Percentiles rank a stretch among this genome's conserved stretches.
Conservation (phyloP, 2,329 filamentous ascomycete species). For the Plenodomus tracheiphilus region DNA sequence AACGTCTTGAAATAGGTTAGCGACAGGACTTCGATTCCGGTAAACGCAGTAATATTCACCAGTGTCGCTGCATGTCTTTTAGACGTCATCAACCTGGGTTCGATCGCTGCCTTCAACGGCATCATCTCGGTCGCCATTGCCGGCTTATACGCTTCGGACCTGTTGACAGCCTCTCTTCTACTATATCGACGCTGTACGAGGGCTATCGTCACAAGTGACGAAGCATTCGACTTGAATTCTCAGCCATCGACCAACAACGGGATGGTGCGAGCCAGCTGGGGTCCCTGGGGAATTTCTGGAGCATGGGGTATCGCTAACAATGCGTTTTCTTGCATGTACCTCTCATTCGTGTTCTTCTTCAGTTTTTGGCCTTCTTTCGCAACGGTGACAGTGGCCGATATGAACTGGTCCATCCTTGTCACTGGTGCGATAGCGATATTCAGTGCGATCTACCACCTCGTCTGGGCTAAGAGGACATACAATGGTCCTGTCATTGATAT, state of each 20-base stretch:
- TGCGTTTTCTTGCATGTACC: conserved; percentile 24
- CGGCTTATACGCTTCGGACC: conserved; percentile 31
- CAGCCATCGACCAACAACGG: conserved; percentile 5
- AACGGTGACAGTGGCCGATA: conserved; percentile 18
- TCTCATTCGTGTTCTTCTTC: conserved; percentile 33
- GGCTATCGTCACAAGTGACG: conserved; percentile 14
- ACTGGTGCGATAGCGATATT: conserved; percentile 19
- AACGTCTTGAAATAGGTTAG: conserved; percentile 20
- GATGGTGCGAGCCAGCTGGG: conserved; percentile 21
- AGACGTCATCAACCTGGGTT: conserved; percentile 54
- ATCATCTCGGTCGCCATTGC: conserved; percentile 34
- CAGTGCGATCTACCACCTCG: conserved; percentile 26
- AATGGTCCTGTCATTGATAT: conserved; percentile 32
- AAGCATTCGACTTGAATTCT: conserved; percentile 1
- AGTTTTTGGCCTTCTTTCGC: conserved; percentile 30
- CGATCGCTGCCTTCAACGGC: conserved; percentile 29
- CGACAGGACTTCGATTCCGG: conserved; percentile 34
- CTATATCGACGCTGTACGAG: conserved; percentile 32
- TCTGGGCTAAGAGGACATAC: conserved; percentile 30
- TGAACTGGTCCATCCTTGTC: conserved; percentile 36
- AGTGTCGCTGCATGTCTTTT: conserved; percentile 48
- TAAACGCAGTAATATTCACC: conserved; percentile 32
- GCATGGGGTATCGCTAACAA: conserved; percentile 26
- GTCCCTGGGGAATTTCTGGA: conserved; percentile 27
- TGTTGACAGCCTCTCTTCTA: conserved; percentile 23